Base-by-base conservation (phyloP, 2,329 filamentous ascomycete genomes). In the Geoglossum cookeanum region DNA sequence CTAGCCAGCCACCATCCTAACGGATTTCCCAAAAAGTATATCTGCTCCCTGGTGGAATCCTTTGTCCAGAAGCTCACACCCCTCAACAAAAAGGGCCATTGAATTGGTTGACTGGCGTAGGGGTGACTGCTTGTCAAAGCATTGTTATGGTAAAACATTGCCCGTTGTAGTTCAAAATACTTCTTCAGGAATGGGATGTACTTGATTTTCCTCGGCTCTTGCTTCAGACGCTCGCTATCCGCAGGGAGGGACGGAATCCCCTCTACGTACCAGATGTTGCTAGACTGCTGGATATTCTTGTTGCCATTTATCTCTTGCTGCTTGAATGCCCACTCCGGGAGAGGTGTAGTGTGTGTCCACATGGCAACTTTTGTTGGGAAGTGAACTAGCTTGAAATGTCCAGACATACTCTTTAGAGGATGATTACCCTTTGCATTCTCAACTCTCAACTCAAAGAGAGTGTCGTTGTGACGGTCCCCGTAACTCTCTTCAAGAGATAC, bases 121-220 rank as follows among this genome's bases (percentile, higher is more conserved):
- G 92, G 92, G 70, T 98, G 92, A 68, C 87, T 94, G 74, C 89
- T 94, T 49, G 92, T 98, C 67, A 98, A 75, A 65, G 94, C 91
- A 71, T 90, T 97, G 78, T 98, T 98, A 77, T 98, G 92, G 78
- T 86, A 91, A 78, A 98, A 98, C 90, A 98, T 98, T 65, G 90
- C 88, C 55, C 91, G 82, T 72, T 98, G 92, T 59, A 98, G 78
- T 75, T 98, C 92, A 62, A 96, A 81, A 78, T 91, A 98, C 75
- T 98, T 98, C 66, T 79, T 81, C 62, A 96, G 73, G 78, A 98
- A 98, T 17, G 90, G 83, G 66, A 97, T 70, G 22, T 76, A 76
- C 76, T 94, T 96, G 67, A 91, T 78, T 72, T 91, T 78, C 64
- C 82, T 83, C 65, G 83, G 78, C 60, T 87, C 78, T 74, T 85